Percentiles rank a stretch among this genome's conserved stretches.
These are phyloP conservation scores for Ophiostoma tasmaniense DNA, from an alignment of 2,329 filamentous ascomycete species.

Conservation along the genomic window DNA sequence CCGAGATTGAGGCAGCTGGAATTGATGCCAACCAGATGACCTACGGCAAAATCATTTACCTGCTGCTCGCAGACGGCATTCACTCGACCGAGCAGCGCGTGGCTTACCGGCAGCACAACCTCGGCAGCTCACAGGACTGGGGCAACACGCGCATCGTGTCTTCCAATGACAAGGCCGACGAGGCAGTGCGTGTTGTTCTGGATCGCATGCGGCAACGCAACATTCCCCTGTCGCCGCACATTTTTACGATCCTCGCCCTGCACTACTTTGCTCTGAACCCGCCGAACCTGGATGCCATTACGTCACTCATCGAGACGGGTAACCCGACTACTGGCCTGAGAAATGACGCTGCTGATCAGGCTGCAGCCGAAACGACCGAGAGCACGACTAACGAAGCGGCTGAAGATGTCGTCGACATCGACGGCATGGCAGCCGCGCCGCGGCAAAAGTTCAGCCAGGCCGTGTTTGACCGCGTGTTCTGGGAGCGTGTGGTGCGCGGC, in stretches of 20 bases:
- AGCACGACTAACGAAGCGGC: neutral
- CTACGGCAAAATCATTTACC: conserved; percentile 63
- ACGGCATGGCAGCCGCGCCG: neutral
- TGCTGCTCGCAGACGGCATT: conserved; percentile 39
- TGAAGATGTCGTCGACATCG: neutral
- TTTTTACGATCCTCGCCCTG: conserved; percentile 66
- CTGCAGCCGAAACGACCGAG: neutral
- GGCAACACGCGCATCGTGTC: neutral
- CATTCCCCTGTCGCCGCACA: conserved; percentile 50
- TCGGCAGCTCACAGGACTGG: neutral
- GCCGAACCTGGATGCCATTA: conserved; percentile 52
- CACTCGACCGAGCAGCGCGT: neutral
- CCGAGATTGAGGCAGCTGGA: conserved; percentile 47
- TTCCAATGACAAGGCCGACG: conserved; percentile 25
- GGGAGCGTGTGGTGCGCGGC: conserved; percentile 61
- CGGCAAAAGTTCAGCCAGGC: neutral
- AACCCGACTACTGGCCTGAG: neutral
- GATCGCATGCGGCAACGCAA: conserved; percentile 49
- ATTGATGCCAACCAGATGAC: conserved; percentile 52
- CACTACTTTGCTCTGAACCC: conserved; percentile 53
- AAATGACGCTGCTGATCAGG: neutral
- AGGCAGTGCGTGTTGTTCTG: conserved; percentile 52
- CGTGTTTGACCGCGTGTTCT: conserved; percentile 53
- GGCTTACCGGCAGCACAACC: neutral
- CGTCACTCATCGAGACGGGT: conserved; percentile 49